Evolutionary conservation across 1,284 basidiomycete genomes (phyloP), one percentile per base, ranked within the genome.

Genomic region (Wallemia ichthyophaga): DNA sequence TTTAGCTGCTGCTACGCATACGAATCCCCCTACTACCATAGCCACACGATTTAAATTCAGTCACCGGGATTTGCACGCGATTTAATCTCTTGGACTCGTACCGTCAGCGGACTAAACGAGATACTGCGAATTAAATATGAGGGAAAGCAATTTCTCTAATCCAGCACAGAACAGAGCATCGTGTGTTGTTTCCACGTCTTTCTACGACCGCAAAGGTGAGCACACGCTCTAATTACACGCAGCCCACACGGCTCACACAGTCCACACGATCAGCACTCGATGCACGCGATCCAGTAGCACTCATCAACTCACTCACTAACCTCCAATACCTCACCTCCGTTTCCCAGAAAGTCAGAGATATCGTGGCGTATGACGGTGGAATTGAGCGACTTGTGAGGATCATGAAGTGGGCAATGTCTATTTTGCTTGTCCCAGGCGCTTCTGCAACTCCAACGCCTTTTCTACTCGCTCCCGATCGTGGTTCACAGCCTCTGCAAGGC

Each of bases 271-370:
- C 69, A 95, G 92, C 92, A 11, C 80, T 98, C 67, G 94, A 98
- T 73, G 85, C 88, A 59, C 83, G 82, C 62, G 81, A 87, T 1
- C 78, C 87, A 2, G 74, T 98, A 57, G 89, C 92, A 19, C 75
- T 98, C 58, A 84, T 95, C 75, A 96, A 95, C 73, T 95, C 91
- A 56, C 81, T 98, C 61, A 91, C 87, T 58, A 88, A 96, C 72
- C 82, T 98, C 61, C 86, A 86, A 58, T 94, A 95, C 71, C 82
- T 99, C 64, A 95, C 92, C 5, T 91, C 89, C 1, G 96, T 92
- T 3, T 95, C 89, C 0, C 91, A 92, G 1, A 80, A 91, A 62
- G 96, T 99, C 72, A 81, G 92, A 58, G 94, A 99, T 71, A 95
- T 95, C 67, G 84, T 99, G 75, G 92, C 89, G 54, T 81, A 85